Evolutionary conservation across 2,329 filamentous ascomycete genomes (phyloP).

Genomic region (Elsinoe perseae): DNA sequence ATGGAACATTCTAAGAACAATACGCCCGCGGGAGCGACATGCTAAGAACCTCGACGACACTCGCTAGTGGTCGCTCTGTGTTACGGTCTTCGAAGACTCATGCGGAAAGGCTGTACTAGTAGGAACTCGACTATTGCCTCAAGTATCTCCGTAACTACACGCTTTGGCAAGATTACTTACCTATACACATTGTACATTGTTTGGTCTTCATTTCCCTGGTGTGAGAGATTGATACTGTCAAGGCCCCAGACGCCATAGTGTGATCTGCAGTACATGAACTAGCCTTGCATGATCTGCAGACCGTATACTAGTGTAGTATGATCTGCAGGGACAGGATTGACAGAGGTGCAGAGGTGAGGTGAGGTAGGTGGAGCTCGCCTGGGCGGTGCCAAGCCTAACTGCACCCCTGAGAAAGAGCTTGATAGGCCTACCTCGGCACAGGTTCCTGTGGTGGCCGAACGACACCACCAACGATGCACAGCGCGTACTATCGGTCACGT

Average conservation of each 20-base stretch:
- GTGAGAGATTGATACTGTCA: too few species aligned
- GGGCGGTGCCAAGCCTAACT: slow-evolving; percentile 4
- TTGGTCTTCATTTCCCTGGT: too few species aligned
- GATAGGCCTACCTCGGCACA: slow-evolving; percentile 12
- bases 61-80: background rate
- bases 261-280: background rate
- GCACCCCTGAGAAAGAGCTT: background rate
- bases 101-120: background rate
- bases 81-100: background rate
- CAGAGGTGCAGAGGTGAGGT: background rate
- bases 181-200: too few species aligned
- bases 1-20: background rate
- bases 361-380: background rate
- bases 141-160: background rate
- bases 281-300: background rate
- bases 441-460: too few species aligned
- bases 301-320: background rate
- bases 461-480: background rate
- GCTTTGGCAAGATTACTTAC: too few species aligned
- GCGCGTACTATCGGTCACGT: slow-evolving; percentile 2
- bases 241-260: too few species aligned
- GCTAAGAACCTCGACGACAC: background rate
- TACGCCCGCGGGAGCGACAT: background rate
- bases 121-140: background rate
- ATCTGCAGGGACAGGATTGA: slow-evolving; percentile 9